Percentiles rank a stretch among this genome's conserved stretches.
phyloP scores from a whole-genome alignment of 2,329 filamentous ascomycete species.

The Botrytis galanthina region DNA sequence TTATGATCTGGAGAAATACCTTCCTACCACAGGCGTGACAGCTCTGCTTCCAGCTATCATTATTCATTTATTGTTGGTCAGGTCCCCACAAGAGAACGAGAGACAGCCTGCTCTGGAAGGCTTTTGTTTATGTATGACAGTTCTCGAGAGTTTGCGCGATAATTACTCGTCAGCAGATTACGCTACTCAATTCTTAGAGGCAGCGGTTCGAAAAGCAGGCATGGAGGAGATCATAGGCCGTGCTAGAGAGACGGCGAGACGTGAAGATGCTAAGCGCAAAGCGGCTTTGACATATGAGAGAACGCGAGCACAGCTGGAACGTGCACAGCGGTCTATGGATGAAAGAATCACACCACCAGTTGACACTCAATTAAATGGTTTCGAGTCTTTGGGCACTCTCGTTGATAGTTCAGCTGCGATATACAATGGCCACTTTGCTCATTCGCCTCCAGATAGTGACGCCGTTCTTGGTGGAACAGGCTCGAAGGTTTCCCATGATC shows the following conservation, averaged over 20 bases:
- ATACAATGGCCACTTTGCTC: not conserved
- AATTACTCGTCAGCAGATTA: constrained; percentile 95
- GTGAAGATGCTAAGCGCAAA: constrained; percentile 9
- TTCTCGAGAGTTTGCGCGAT: constrained; percentile 82
- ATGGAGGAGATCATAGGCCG: constrained; percentile 46
- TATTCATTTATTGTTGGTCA: constrained; percentile 90
- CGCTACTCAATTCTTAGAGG: constrained; percentile 91
- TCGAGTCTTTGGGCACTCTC: constrained; percentile 11
- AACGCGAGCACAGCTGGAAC: not conserved
- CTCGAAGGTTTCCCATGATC: not conserved
- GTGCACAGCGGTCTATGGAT: not conserved
- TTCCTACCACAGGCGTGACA: constrained; percentile 87
- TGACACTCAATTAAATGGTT: constrained; percentile 4
- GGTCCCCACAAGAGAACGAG: constrained; percentile 70
- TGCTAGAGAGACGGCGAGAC: constrained; percentile 7
- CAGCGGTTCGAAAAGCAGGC: constrained; percentile 81
- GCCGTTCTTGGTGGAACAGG: not conserved
- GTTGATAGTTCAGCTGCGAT: constrained; percentile 3
- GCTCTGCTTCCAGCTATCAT: constrained; percentile 91
- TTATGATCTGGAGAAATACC: constrained; percentile 69
- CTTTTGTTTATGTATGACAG: constrained; percentile 89
- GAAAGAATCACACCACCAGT: not conserved
- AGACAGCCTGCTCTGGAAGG: constrained; percentile 72
- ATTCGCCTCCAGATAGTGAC: constrained; percentile 11
- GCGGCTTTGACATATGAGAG: constrained; percentile 7